Conservation (phyloP, 2,329 filamentous ascomycete species). For the Talaromyces pinophilus region DNA sequence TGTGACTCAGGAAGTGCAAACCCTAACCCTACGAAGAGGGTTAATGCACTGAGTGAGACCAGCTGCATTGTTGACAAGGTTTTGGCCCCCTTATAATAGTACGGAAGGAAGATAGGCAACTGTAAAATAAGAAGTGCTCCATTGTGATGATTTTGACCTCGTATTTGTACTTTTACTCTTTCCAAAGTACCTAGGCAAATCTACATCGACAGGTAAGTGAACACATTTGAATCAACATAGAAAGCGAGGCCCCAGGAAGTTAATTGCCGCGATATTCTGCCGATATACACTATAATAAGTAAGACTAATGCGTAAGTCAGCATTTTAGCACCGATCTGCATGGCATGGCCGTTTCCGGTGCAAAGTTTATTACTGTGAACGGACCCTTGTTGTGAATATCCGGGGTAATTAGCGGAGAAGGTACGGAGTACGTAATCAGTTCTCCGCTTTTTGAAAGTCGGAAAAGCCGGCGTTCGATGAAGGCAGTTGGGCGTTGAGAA, state of each 20-base stretch:
- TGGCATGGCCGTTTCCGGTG: not conserved
- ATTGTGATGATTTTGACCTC: not conserved
- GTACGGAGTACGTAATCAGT: not conserved
- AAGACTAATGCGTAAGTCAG: not conserved
- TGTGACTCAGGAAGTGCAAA: not conserved
- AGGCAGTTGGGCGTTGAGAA: not conserved
- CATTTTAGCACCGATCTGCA: not conserved
- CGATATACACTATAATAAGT: not conserved
- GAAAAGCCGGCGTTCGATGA: not conserved
- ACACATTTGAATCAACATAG: not conserved
- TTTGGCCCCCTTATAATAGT: not conserved
- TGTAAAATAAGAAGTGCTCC: too few relatives aligned
- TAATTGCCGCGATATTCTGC: slow-evolving; percentile 4
- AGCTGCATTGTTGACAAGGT: not conserved
- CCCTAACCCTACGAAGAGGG: slow-evolving; percentile 4
- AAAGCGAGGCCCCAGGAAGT: not conserved
- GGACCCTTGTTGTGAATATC: not conserved
- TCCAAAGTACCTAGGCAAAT: not conserved
- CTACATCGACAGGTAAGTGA: not conserved
- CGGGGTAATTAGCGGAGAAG: not conserved
- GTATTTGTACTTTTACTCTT: not conserved
- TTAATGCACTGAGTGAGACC: not conserved
- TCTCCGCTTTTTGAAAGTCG: not conserved
- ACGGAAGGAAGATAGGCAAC: not conserved
- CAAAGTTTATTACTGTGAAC: not conserved